A percentile compares a stretch with the other conserved stretches of the same genome.
These are phyloP conservation scores for Herpetomonas tarakana DNA, from an alignment of 208 protist genomes.

Conservation along the genomic window DNA sequence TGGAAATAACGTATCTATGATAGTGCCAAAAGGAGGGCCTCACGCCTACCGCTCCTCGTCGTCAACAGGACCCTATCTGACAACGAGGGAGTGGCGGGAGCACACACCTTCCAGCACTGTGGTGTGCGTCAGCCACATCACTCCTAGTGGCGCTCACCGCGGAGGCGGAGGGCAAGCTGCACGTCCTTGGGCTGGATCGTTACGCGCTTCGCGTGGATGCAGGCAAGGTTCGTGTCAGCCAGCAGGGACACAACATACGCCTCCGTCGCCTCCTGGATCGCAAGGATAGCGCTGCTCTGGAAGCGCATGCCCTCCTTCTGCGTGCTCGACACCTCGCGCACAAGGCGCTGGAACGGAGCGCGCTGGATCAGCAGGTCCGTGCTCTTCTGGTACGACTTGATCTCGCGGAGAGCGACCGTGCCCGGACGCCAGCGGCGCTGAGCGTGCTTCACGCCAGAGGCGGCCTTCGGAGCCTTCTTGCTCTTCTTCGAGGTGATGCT, in stretches of 20 bases:
- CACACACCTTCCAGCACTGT: too few relatives aligned
- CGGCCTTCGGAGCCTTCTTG: constrained; percentile 96
- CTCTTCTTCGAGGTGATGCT: constrained; percentile 95
- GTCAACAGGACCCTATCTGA: too few relatives aligned
- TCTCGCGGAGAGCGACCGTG: constrained; percentile 98
- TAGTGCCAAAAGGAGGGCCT: too few relatives aligned
- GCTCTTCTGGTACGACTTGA: constrained; percentile 87
- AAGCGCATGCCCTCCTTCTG: constrained; percentile 83
- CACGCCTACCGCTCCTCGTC: too few relatives aligned
- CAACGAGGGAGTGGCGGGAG: too few relatives aligned
- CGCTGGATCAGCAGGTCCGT: constrained; percentile 90
- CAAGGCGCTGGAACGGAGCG: constrained; percentile 87
- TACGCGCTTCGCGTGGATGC: constrained; percentile 85
- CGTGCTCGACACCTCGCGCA: constrained; percentile 77
- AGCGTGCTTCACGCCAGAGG: constrained; percentile 96
- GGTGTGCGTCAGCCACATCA: too few relatives aligned
- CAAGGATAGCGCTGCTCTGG: constrained; percentile 77
- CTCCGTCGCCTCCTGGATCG: constrained; percentile 91
- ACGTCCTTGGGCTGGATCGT: constrained; percentile 84
- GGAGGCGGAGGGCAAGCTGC: constrained; percentile 58
- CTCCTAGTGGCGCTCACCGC: constrained; percentile 51
- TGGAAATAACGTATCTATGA: too few relatives aligned
- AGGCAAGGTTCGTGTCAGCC: constrained; percentile 91
- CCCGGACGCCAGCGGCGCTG: constrained; percentile 96
- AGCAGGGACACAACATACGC: constrained; percentile 91